Percentiles rank a stretch among this genome's conserved stretches.
These are phyloP conservation scores for Arabidopsis lyrata DNA, from an alignment of 441 rosid genomes.

Conservation along the genomic window DNA sequence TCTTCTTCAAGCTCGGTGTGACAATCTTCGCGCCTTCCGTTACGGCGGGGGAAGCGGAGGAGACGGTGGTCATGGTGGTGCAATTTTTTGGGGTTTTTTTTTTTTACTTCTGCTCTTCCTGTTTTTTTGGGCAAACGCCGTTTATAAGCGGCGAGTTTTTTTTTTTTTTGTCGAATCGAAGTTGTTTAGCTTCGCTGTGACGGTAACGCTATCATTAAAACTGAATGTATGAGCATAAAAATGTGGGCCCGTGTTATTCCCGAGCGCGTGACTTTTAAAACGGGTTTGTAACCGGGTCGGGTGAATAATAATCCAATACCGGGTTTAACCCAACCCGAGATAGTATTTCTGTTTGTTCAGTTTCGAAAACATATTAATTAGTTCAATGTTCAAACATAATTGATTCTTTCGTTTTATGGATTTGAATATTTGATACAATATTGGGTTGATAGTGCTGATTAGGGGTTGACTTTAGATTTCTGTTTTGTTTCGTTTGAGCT, in stretches of 20 bases:
- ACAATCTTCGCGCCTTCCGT: slow-evolving; percentile 31
- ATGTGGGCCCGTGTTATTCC: slow-evolving; percentile 31
- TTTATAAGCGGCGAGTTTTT: slow-evolving; percentile 28
- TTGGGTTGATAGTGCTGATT: no score
- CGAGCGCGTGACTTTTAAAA: slow-evolving; percentile 17
- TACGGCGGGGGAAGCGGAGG: slow-evolving; percentile 41
- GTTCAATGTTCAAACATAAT: no score
- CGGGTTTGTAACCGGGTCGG: slow-evolving; percentile 10
- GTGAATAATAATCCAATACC: slow-evolving; percentile 5
- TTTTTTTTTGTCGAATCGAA: slow-evolving; percentile 15
- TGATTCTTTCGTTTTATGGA: no score
- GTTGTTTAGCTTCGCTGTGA: slow-evolving; percentile 31
- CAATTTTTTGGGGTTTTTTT: slow-evolving; percentile 4
- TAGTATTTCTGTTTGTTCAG: no score
- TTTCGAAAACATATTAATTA: no score
- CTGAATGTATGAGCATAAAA: slow-evolving; percentile 33
- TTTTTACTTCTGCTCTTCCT: neutral
- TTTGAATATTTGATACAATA: no score
- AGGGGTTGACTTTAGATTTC: no score
- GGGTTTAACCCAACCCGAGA: slow-evolving; percentile 10
- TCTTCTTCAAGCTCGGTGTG: slow-evolving; percentile 6
- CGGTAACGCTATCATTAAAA: slow-evolving; percentile 35
- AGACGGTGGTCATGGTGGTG: slow-evolving; percentile 42
- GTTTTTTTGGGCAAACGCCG: slow-evolving; percentile 23
- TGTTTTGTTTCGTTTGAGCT: no score